Conservation (phyloP, 23 red algal genomes). For the Porphyridium purpureum region DNA sequence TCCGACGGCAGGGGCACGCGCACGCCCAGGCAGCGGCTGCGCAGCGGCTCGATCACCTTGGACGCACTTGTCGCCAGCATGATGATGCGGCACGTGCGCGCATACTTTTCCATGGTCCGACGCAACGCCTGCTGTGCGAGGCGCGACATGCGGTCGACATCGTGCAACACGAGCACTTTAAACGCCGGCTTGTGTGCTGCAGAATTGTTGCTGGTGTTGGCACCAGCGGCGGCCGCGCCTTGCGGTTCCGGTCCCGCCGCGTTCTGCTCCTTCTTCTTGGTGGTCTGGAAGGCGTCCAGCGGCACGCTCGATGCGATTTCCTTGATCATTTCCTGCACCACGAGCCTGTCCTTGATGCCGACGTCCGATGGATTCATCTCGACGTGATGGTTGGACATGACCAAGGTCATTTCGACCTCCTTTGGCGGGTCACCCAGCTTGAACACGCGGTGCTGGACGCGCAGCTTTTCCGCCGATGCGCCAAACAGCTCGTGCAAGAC, state of each 20-base stretch:
- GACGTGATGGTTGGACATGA: conserved; percentile 75
- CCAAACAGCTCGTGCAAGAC: conserved; percentile 63
- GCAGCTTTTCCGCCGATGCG: conserved; percentile 39
- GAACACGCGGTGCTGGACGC: conserved; percentile 66
- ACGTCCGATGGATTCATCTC: conserved; percentile 93
- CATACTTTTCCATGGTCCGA: conserved; percentile 94
- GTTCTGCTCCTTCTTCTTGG: too few species aligned
- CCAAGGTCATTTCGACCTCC: conserved; percentile 65
- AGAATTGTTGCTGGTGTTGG: background rate
- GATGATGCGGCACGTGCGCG: conserved; percentile 74
- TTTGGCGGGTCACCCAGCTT: conserved; percentile 61
- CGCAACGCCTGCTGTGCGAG: conserved; percentile 88
- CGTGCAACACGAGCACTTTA: conserved; percentile 88
- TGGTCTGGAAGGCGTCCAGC: conserved; percentile 6
- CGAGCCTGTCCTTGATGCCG: conserved; percentile 62
- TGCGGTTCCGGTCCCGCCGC: too few species aligned
- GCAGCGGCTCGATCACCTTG: conserved; percentile 76
- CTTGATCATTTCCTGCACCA: conserved; percentile 93
- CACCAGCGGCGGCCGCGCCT: background rate
- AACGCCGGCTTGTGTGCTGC: conserved; percentile 15
- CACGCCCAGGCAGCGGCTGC: conserved; percentile 65
- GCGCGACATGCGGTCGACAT: conserved; percentile 71
- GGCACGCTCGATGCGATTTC: conserved; percentile 83
- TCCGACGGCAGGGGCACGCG: conserved; percentile 47
- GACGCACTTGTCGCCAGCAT: conserved; percentile 68